phyloP scores from a whole-genome alignment of 2,329 filamentous ascomycete genomes.

The Malbranchea zuffiana region DNA sequence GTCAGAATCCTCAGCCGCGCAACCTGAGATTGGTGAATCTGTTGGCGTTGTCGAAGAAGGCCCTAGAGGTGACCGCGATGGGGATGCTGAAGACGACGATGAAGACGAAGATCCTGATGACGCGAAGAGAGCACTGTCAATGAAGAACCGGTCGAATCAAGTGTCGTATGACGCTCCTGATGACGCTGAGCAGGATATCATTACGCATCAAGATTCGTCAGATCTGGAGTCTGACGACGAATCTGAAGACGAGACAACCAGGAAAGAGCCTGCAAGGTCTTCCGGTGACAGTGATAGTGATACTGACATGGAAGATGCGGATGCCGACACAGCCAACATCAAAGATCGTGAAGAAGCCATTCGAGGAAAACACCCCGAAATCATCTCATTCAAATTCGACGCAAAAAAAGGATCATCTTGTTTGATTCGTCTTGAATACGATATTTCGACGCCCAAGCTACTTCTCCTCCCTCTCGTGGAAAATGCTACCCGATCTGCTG shows the following conservation, averaged over 20 bases:
- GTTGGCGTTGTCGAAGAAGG: constrained; percentile 46
- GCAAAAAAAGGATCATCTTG: constrained; percentile 62
- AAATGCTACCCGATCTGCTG: constrained; percentile 61
- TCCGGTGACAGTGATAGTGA: constrained; percentile 26
- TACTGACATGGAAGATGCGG: constrained; percentile 26
- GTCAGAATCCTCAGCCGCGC: constrained; percentile 51
- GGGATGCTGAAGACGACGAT: constrained; percentile 48
- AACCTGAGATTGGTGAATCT: constrained; percentile 63
- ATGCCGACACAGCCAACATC: constrained; percentile 30
- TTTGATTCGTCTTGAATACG: constrained; percentile 72
- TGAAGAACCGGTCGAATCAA: constrained; percentile 63
- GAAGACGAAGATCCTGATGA: constrained; percentile 67
- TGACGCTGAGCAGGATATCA: constrained; percentile 73
- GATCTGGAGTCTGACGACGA: constrained; percentile 46
- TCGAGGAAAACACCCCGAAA: constrained; percentile 51
- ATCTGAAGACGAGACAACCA: constrained; percentile 33
- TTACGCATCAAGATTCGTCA: constrained; percentile 51
- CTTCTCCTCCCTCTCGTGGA: constrained; percentile 89
- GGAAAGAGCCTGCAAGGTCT: background rate
- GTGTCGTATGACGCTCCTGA: constrained; percentile 88
- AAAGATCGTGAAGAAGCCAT: constrained; percentile 53
- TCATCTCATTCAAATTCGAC: constrained; percentile 72
- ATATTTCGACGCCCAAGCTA: constrained; percentile 70
- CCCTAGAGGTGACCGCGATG: constrained; percentile 39
- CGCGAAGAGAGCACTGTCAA: constrained; percentile 49